A percentile compares a stretch with the other conserved stretches of the same genome.
Conservation (phyloP, 495 filamentous ascomycete genomes). For the Staphylotrichum tortipilum region DNA sequence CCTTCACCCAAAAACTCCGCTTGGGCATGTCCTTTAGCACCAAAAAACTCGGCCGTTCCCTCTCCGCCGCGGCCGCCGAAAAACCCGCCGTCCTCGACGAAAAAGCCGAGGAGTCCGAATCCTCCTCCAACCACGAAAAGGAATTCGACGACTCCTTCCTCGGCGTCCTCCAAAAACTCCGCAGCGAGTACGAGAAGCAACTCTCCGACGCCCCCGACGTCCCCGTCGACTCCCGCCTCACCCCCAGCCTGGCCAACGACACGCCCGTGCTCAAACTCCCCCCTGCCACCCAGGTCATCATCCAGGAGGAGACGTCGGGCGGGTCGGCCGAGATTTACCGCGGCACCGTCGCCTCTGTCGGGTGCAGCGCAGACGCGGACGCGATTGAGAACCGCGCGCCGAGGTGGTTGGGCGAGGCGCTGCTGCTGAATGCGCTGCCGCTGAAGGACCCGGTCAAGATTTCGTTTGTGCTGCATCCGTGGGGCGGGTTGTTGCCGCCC, state of each 20-base stretch:
- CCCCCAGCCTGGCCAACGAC: slow-evolving; percentile 71
- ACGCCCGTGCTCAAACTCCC: slow-evolving; percentile 80
- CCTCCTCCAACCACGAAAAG: slow-evolving; percentile 71
- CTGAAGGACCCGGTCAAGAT: slow-evolving; percentile 90
- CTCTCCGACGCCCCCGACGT: slow-evolving; percentile 46
- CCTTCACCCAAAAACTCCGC: slow-evolving; percentile 80
- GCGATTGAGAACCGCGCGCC: slow-evolving; percentile 76
- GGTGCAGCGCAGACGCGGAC: slow-evolving; percentile 70
- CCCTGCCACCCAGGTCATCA: slow-evolving; percentile 70
- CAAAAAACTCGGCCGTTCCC: slow-evolving; percentile 70
- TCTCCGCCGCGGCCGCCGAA: slow-evolving; percentile 56
- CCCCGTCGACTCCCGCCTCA: slow-evolving; percentile 54
- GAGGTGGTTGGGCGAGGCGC: slow-evolving; percentile 85
- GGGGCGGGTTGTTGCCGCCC: slow-evolving; percentile 63
- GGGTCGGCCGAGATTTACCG: slow-evolving; percentile 88
- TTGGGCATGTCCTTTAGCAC: slow-evolving; percentile 71
- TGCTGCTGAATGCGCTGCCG: slow-evolving; percentile 76
- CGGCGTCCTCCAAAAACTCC: slow-evolving; percentile 71
- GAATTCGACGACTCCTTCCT: slow-evolving; percentile 74
- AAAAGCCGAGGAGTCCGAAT: slow-evolving; percentile 50
- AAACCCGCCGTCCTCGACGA: slow-evolving; percentile 74
- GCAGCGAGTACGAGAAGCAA: slow-evolving; percentile 65
- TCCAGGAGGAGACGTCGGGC: slow-evolving; percentile 89
- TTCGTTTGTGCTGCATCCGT: slow-evolving; percentile 82
- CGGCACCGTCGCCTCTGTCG: slow-evolving; percentile 71